These are phyloP conservation scores for Batkoa obscura DNA, from an alignment of 371 early-diverging fungal species.

Conservation along the genomic window DNA sequence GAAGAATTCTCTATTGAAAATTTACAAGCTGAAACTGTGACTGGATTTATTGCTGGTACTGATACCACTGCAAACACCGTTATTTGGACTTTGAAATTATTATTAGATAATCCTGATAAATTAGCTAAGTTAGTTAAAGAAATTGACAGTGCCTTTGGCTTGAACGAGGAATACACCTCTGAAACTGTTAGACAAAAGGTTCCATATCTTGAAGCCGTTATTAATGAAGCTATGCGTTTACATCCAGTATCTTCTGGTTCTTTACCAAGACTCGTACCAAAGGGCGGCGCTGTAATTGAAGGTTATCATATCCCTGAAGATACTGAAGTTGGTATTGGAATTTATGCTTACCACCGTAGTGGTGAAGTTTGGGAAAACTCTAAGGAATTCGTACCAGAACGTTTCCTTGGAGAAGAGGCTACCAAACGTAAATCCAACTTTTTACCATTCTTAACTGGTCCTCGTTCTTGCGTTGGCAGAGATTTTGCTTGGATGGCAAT, in stretches of 20 bases:
- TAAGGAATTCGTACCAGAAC: background rate
- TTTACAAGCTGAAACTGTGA: constrained; percentile 9
- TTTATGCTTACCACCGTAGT: background rate
- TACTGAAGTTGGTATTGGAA: background rate
- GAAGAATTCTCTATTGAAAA: constrained; percentile 6
- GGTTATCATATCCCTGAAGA: background rate
- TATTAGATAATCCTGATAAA: background rate
- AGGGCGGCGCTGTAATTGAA: background rate
- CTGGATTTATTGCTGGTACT: background rate
- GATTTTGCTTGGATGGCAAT: background rate
- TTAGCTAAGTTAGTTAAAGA: background rate
- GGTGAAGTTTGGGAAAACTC: background rate
- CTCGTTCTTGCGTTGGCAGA: background rate
- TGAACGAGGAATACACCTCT: background rate
- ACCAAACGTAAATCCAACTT: background rate
- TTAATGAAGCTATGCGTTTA: background rate
- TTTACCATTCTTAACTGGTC: background rate
- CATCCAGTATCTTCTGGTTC: background rate
- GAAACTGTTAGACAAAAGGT: background rate
- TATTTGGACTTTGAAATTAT: background rate
- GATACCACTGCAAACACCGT: background rate
- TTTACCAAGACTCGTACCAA: background rate
- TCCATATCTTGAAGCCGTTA: background rate
- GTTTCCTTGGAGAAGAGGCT: background rate
- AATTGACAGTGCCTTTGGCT: too few relatives aligned